These are phyloP conservation scores for Rhododendron mucronatum DNA, from an alignment of 148 eudicot species.

Conservation along the genomic window DNA sequence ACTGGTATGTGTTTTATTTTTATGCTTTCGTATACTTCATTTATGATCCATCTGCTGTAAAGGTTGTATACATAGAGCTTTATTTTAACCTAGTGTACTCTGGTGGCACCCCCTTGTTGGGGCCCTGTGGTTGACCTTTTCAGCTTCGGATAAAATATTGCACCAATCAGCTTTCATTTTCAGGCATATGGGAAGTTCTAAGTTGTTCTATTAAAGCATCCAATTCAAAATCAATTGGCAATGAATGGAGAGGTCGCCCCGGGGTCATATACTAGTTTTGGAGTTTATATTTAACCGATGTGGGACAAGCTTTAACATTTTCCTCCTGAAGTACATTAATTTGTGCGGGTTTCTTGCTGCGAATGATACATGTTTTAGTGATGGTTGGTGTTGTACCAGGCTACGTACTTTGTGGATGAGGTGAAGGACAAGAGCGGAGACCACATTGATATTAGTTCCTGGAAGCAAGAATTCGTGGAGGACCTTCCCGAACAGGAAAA, in stretches of 20 bases:
- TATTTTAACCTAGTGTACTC: neutral
- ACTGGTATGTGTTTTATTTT: slow-evolving; percentile 52
- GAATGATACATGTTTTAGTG: neutral
- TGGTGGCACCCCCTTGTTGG: neutral
- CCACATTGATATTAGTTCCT: slow-evolving; percentile 62
- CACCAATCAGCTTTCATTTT: neutral
- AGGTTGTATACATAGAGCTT: neutral
- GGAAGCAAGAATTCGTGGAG: slow-evolving; percentile 61
- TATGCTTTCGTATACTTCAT: neutral
- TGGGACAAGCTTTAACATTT: neutral
- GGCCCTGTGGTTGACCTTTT: neutral
- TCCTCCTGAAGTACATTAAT: neutral
- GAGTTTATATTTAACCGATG: too few relatives aligned
- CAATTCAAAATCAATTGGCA: too few relatives aligned
- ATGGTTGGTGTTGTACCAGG: slow-evolving; percentile 36
- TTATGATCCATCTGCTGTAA: neutral
- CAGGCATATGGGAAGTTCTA: neutral
- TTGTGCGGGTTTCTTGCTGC: slow-evolving; percentile 1
- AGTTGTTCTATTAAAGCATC: neutral
- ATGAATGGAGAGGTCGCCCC: too few relatives aligned
- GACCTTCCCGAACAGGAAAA: slow-evolving; percentile 87
- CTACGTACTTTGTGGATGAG: slow-evolving; percentile 74
- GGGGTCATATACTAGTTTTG: too few relatives aligned
- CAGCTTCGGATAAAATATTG: neutral
- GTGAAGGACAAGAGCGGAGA: slow-evolving; percentile 85